Conservation (phyloP, 495 filamentous ascomycete genomes). For the Penicillium subrubescens region DNA sequence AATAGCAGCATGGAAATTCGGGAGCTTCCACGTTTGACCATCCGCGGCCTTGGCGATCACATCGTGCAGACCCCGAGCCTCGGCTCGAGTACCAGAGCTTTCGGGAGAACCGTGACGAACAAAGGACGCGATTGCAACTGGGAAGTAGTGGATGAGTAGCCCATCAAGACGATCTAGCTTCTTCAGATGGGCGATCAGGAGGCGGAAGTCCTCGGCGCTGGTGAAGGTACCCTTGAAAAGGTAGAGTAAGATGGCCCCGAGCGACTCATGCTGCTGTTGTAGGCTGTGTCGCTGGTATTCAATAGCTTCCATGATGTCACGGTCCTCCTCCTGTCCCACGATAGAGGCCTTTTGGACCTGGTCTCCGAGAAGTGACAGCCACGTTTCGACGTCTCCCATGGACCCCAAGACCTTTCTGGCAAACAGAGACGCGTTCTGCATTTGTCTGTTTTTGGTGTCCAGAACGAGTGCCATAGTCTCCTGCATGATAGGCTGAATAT, state of each 20-base stretch:
- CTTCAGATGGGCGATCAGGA: slow-evolving; percentile 65
- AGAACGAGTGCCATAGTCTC: slow-evolving; percentile 47
- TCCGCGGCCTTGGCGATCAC: slow-evolving; percentile 64
- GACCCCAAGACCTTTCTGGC: slow-evolving; percentile 67
- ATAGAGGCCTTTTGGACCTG: slow-evolving; percentile 69
- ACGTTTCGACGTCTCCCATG: slow-evolving; percentile 72
- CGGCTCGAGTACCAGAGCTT: slow-evolving; percentile 56
- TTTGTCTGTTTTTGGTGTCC: slow-evolving; percentile 44
- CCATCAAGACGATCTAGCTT: slow-evolving; percentile 73
- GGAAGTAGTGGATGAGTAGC: slow-evolving; percentile 74
- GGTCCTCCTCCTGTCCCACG: slow-evolving; percentile 59
- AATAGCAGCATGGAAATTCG: slow-evolving; percentile 74
- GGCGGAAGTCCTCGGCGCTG: slow-evolving; percentile 67
- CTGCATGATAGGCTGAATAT: slow-evolving; percentile 42
- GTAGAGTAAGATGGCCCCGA: slow-evolving; percentile 74
- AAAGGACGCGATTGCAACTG: slow-evolving; percentile 72
- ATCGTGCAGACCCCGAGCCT: slow-evolving; percentile 70
- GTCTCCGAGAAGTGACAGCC: slow-evolving; percentile 71
- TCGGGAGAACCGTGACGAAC: slow-evolving; percentile 74
- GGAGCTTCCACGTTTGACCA: slow-evolving; percentile 65
- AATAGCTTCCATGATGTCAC: slow-evolving; percentile 67
- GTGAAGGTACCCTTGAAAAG: slow-evolving; percentile 75
- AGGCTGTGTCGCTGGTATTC: slow-evolving; percentile 73
- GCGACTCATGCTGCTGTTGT: slow-evolving; percentile 81
- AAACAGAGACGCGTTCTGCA: slow-evolving; percentile 55